Conservation (phyloP, 2,329 filamentous ascomycete genomes). For the Colletotrichum chrysophilum region DNA sequence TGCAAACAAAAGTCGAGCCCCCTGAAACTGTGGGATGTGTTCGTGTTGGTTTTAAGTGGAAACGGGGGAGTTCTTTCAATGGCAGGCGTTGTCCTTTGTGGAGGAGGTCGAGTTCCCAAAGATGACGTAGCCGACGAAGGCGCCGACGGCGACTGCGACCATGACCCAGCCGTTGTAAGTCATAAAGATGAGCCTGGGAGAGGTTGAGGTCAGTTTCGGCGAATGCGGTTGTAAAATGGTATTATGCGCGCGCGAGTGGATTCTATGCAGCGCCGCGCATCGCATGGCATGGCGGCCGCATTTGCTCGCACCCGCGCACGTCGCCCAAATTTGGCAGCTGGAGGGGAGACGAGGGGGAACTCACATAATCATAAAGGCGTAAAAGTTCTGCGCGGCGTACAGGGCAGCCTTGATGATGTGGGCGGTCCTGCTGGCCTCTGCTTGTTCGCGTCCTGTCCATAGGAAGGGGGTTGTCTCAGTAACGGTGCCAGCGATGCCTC, state of each 20-base stretch:
- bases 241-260: background rate
- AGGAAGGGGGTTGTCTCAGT: slow-evolving; percentile 69
- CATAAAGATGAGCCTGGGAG: slow-evolving; percentile 91
- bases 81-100: slow-evolving; percentile 89
- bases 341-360: slow-evolving; percentile 41
- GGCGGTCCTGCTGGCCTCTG: slow-evolving; percentile 66
- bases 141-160: slow-evolving; percentile 86
- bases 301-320: background rate
- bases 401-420: slow-evolving; percentile 81
- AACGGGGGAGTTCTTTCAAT: slow-evolving; percentile 58
- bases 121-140: slow-evolving; percentile 84
- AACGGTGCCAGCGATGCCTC: slow-evolving; percentile 45
- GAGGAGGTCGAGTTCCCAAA: slow-evolving; percentile 76
- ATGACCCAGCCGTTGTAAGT: slow-evolving; percentile 99
- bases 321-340: background rate
- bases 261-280: background rate
- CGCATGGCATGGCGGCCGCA: background rate
- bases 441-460: slow-evolving; percentile 75
- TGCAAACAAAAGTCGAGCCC: background rate
- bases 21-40: background rate
- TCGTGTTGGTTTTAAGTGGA: background rate
- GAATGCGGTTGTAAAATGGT: background rate
- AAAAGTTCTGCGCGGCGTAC: slow-evolving; percentile 95
- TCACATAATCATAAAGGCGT: slow-evolving; percentile 99
- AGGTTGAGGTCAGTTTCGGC: background rate